phyloP scores from a whole-genome alignment of 495 filamentous ascomycete genomes.

The Aspergillus ostianus region DNA sequence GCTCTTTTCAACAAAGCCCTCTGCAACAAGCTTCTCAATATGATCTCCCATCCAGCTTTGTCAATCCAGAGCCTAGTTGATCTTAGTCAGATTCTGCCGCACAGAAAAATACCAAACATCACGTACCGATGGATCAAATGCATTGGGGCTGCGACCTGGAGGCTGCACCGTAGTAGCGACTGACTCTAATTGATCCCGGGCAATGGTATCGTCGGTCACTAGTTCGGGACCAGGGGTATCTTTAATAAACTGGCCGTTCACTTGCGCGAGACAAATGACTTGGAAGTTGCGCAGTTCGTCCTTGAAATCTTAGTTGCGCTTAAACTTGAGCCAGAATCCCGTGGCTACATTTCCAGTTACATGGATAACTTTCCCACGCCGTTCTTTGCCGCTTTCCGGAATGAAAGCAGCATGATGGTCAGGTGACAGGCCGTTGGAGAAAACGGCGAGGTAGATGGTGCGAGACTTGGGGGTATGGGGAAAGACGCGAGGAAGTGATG shows the following conservation, averaged over 20 bases:
- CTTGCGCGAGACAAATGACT: slow-evolving; percentile 19
- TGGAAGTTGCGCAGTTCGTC: slow-evolving; percentile 15
- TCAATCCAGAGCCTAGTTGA: slow-evolving; percentile 16
- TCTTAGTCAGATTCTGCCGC: too few relatives aligned
- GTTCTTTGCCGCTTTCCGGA: background rate
- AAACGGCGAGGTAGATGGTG: too few relatives aligned
- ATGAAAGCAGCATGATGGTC: background rate
- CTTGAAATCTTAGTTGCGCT: slow-evolving; percentile 27
- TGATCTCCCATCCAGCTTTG: slow-evolving; percentile 15
- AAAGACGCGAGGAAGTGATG: too few relatives aligned
- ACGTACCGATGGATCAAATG: slow-evolving; percentile 20
- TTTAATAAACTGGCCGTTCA: slow-evolving; percentile 17
- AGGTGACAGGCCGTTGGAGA: too few relatives aligned
- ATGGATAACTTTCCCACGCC: background rate
- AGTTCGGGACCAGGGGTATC: slow-evolving; percentile 19
- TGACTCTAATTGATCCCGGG: slow-evolving; percentile 24
- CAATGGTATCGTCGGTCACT: slow-evolving; percentile 17
- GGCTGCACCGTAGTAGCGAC: slow-evolving; percentile 17
- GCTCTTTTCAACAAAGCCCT: slow-evolving; percentile 7
- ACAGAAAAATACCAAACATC: slow-evolving; percentile 8
- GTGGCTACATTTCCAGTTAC: slow-evolving; percentile 14
- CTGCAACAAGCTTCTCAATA: slow-evolving; percentile 13
- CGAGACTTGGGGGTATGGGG: too few relatives aligned
- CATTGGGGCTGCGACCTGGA: slow-evolving; percentile 18
- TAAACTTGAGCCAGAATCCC: slow-evolving; percentile 26